Percentiles rank a stretch among this genome's conserved stretches.
These are phyloP conservation scores for Beta vulgaris DNA, from an alignment of 148 eudicot genomes.

Conservation along the genomic window DNA sequence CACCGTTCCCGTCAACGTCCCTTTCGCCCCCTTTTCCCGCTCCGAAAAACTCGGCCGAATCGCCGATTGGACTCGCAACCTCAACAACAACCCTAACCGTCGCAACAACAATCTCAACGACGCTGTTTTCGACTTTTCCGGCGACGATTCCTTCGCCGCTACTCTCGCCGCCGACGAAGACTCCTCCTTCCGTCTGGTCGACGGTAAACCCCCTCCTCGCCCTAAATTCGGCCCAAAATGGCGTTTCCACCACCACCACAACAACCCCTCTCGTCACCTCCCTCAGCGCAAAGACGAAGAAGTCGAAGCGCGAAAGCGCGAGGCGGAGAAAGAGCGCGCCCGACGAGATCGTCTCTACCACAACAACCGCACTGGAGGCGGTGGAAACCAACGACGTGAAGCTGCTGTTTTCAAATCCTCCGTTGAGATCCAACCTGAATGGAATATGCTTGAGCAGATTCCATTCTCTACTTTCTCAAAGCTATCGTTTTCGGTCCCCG, in stretches of 20 bases:
- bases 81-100: slow-evolving; percentile 33
- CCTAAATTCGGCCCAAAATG: slow-evolving; percentile 75
- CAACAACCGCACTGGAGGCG: slow-evolving; percentile 49
- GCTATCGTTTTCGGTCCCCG: slow-evolving; percentile 64
- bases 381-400: slow-evolving; percentile 56
- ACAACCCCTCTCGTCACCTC: slow-evolving; percentile 46
- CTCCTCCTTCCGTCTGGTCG: slow-evolving; percentile 77
- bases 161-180: slow-evolving; percentile 57
- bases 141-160: slow-evolving; percentile 70
- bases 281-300: slow-evolving; percentile 86
- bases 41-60: slow-evolving; percentile 59
- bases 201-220: slow-evolving; percentile 67
- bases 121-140: slow-evolving; percentile 82
- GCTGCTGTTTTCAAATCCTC: slow-evolving; percentile 73
- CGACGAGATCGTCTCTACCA: slow-evolving; percentile 72
- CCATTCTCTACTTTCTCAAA: slow-evolving; percentile 85
- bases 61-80: slow-evolving; percentile 77
- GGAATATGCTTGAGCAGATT: slow-evolving; percentile 97
- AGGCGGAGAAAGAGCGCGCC: slow-evolving; percentile 82
- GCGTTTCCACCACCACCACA: slow-evolving; percentile 60
- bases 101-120: slow-evolving; percentile 36
- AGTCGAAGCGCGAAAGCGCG: slow-evolving; percentile 74
- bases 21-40: slow-evolving; percentile 88
- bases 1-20: slow-evolving; percentile 43
- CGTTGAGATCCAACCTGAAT: slow-evolving; percentile 92